Evolutionary conservation across 768 basidiomycete genomes (phyloP).

Genomic region (Serendipita sp.): DNA sequence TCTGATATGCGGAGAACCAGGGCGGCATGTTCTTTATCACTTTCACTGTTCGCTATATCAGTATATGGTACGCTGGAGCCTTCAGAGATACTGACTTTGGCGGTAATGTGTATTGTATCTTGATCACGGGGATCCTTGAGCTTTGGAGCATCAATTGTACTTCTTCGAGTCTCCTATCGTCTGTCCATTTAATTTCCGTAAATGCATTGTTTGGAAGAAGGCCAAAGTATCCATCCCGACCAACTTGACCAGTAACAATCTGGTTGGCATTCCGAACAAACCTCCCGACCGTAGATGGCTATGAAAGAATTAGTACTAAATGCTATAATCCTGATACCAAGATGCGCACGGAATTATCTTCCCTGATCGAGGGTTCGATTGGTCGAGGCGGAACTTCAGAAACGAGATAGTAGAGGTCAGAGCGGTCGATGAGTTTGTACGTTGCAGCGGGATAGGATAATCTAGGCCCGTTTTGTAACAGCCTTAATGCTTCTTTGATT

Average conservation of each 20-base stretch:
- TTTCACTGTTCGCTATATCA: slow-evolving; percentile 39
- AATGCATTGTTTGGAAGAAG: slow-evolving; percentile 37
- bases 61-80: background rate
- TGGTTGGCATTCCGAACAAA: slow-evolving; percentile 10
- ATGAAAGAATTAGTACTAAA: slow-evolving; percentile 31
- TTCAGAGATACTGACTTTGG: slow-evolving; percentile 34
- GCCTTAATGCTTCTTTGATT: slow-evolving; percentile 67
- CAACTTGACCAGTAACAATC: background rate
- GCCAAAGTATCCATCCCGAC: slow-evolving; percentile 5
- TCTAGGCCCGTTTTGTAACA: slow-evolving; percentile 66
- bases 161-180: slow-evolving; percentile 81
- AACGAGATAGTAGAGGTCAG: slow-evolving; percentile 52
- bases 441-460: slow-evolving; percentile 54
- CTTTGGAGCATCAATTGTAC: slow-evolving; percentile 84
- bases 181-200: slow-evolving; percentile 72
- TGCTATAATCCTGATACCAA: slow-evolving; percentile 33
- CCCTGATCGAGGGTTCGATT: slow-evolving; percentile 39
- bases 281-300: slow-evolving; percentile 14
- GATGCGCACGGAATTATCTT: slow-evolving; percentile 26
- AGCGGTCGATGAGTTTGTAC: slow-evolving; percentile 54
- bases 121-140: slow-evolving; percentile 48
- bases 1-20: slow-evolving; percentile 69
- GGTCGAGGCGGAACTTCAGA: slow-evolving; percentile 34
- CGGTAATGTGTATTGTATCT: slow-evolving; percentile 49
- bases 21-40: slow-evolving; percentile 75